Conservation (phyloP, 805 yeast genomes). For the Cyberlindnera galapagoensis region DNA sequence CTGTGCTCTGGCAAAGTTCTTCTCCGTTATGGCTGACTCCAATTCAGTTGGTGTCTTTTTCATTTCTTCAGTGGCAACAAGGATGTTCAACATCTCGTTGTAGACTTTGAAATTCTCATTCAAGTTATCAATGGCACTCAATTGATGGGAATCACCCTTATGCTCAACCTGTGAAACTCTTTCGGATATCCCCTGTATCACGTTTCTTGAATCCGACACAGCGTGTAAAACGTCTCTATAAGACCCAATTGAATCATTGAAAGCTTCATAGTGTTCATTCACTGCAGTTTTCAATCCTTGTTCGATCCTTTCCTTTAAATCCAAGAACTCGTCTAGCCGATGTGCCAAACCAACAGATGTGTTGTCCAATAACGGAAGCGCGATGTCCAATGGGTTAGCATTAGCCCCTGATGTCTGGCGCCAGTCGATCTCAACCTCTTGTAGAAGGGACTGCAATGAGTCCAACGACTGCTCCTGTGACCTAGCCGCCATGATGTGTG, state of each 20-base stretch:
- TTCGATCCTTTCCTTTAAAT: constrained; percentile 51
- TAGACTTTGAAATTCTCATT: constrained; percentile 57
- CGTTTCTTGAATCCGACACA: constrained; percentile 58
- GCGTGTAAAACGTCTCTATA: constrained; percentile 65
- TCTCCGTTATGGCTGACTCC: constrained; percentile 63
- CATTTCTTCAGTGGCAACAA: constrained; percentile 60
- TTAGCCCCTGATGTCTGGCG: constrained; percentile 41
- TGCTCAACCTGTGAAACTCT: constrained; percentile 3
- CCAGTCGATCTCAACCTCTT: constrained; percentile 39
- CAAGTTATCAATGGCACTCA: constrained; percentile 28
- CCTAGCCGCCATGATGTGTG: too few species aligned
- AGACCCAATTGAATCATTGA: constrained; percentile 80
- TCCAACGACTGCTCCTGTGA: constrained; percentile 17
- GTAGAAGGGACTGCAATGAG: constrained; percentile 13
- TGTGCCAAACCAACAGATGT: constrained; percentile 89
- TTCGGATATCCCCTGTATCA: constrained; percentile 41
- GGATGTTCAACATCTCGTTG: constrained; percentile 60
- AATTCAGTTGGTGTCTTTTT: constrained; percentile 52
- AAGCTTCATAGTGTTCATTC: constrained; percentile 74
- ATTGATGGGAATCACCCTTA: background rate
- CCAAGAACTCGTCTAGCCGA: constrained; percentile 58
- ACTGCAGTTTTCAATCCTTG: constrained; percentile 61
- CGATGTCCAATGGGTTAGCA: constrained; percentile 80
- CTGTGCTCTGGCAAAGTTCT: constrained; percentile 62
- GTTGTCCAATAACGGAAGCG: constrained; percentile 75